Evolutionary conservation across 2,329 filamentous ascomycete genomes (phyloP).

Genomic region (Aureobasidium sp.): DNA sequence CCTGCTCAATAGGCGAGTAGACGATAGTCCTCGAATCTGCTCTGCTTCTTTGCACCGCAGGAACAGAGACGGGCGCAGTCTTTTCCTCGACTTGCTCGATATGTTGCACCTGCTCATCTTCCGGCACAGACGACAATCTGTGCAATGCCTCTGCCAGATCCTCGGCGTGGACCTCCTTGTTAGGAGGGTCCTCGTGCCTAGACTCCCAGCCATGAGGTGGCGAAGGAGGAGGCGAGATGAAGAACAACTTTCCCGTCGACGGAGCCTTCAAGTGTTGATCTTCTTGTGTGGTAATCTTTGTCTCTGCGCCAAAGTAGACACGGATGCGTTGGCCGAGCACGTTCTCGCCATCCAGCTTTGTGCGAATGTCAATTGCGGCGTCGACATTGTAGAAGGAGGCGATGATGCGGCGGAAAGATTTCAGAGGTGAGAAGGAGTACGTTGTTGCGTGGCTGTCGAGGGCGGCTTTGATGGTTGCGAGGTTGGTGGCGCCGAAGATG

Average conservation of each 20-base stretch:
- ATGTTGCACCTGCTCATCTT: background rate
- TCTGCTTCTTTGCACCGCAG: conserved; percentile 22
- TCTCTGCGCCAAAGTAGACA: conserved; percentile 53
- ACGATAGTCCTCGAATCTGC: conserved; percentile 52
- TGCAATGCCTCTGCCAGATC: conserved; percentile 51
- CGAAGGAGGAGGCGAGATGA: conserved; percentile 56
- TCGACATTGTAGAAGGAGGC: conserved; percentile 66
- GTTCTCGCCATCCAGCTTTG: conserved; percentile 64
- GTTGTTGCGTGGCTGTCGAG: conserved; percentile 63
- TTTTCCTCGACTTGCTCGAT: background rate
- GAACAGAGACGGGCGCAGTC: background rate
- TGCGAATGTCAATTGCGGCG: conserved; percentile 61
- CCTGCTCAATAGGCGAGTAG: conserved; percentile 55
- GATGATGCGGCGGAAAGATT: conserved; percentile 74
- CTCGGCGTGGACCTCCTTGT: conserved; percentile 56
- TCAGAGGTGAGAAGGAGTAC: conserved; percentile 71
- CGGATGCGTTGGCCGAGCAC: conserved; percentile 62
- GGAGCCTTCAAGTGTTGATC: conserved; percentile 46
- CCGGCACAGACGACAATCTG: conserved; percentile 30
- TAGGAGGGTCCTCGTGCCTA: conserved; percentile 55
- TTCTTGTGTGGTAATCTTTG: conserved; percentile 36
- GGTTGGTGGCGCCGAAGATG: conserved; percentile 66
- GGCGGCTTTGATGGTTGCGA: conserved; percentile 64
- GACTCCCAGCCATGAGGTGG: conserved; percentile 59
- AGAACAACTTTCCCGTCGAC: conserved; percentile 54